Evolutionary conservation across 768 basidiomycete genomes (phyloP).

Genomic region (Tylopilus vinaceipallidus): DNA sequence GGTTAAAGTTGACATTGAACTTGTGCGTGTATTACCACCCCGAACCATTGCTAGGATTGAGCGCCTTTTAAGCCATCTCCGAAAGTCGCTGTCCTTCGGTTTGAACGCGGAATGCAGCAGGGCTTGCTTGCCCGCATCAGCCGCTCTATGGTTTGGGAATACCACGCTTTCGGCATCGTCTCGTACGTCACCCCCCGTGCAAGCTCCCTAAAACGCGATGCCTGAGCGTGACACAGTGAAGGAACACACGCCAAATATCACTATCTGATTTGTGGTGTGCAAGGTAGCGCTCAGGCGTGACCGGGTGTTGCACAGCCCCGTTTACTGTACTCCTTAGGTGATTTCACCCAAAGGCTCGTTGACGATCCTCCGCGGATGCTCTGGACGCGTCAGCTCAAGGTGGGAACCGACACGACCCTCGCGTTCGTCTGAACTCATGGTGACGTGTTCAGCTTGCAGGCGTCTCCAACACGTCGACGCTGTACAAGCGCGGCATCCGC

Average conservation of each 20-base stretch:
- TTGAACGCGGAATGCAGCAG: conserved; percentile 83
- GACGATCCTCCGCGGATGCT: conserved; percentile 63
- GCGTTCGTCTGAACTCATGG: neutral
- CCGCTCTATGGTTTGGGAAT: conserved; percentile 72
- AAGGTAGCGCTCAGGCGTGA: conserved; percentile 38
- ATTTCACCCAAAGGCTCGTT: conserved; percentile 74
- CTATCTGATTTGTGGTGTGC: conserved; percentile 80
- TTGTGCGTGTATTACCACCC: no score
- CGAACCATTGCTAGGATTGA: no score
- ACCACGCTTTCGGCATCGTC: conserved; percentile 79
- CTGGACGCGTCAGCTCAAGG: conserved; percentile 83
- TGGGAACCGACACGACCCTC: conserved; percentile 26
- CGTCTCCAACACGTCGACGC: conserved; percentile 73
- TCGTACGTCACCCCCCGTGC: conserved; percentile 45
- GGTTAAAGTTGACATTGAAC: conserved; percentile 71
- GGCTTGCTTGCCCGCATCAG: conserved; percentile 74
- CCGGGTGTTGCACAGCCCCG: neutral
- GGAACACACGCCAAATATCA: conserved; percentile 72
- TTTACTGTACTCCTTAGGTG: conserved; percentile 53
- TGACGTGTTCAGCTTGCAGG: conserved; percentile 58
- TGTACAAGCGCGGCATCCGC: conserved; percentile 80
- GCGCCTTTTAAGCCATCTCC: conserved; percentile 56
- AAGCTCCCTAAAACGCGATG: neutral
- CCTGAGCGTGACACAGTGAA: conserved; percentile 46
- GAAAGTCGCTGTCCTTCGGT: conserved; percentile 79